A percentile compares a stretch with the other conserved stretches of the same genome.
phyloP scores from a whole-genome alignment of 2,329 filamentous ascomycete species.

The Aureobasidium lini region DNA sequence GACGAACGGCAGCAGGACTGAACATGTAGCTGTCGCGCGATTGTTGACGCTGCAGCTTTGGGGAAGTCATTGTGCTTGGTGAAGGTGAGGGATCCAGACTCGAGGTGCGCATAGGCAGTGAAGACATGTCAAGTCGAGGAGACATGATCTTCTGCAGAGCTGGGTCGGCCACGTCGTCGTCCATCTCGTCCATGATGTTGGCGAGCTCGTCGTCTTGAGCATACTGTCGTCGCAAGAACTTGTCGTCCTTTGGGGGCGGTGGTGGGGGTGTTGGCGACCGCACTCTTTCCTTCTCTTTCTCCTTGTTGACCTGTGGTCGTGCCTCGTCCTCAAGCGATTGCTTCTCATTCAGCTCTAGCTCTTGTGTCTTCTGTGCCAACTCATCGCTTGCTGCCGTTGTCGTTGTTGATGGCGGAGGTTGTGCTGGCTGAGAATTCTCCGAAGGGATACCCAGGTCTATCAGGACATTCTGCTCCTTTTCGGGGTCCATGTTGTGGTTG shows the following conservation, averaged over 20 bases:
- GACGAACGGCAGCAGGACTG: slow-evolving; percentile 16
- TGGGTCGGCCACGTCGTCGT: slow-evolving; percentile 52
- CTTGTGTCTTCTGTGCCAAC: background rate
- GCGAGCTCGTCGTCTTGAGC: slow-evolving; percentile 63
- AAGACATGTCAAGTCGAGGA: slow-evolving; percentile 73
- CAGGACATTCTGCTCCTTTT: slow-evolving; percentile 1
- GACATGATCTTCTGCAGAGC: slow-evolving; percentile 85
- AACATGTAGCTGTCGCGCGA: slow-evolving; percentile 18
- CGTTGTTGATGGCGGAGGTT: background rate
- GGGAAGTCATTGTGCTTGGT: background rate
- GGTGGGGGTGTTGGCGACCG: slow-evolving; percentile 23
- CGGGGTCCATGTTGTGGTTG: slow-evolving; percentile 1
- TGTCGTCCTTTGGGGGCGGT: slow-evolving; percentile 25
- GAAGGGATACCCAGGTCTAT: slow-evolving; percentile 5
- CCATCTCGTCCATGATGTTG: slow-evolving; percentile 96
- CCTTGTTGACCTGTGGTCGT: background rate
- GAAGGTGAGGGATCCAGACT: slow-evolving; percentile 61
- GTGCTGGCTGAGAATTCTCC: background rate
- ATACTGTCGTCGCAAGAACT: slow-evolving; percentile 8
- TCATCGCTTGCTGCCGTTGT: background rate
- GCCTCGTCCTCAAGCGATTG: background rate
- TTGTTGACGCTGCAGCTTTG: slow-evolving; percentile 11
- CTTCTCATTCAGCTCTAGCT: slow-evolving; percentile 5
- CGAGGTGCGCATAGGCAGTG: slow-evolving; percentile 76
- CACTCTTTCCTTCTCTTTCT: slow-evolving; percentile 13